A percentile compares a stretch with the other conserved stretches of the same genome.
phyloP scores from a whole-genome alignment of 176 grass and related monocot species.

The Carex scoparia region DNA sequence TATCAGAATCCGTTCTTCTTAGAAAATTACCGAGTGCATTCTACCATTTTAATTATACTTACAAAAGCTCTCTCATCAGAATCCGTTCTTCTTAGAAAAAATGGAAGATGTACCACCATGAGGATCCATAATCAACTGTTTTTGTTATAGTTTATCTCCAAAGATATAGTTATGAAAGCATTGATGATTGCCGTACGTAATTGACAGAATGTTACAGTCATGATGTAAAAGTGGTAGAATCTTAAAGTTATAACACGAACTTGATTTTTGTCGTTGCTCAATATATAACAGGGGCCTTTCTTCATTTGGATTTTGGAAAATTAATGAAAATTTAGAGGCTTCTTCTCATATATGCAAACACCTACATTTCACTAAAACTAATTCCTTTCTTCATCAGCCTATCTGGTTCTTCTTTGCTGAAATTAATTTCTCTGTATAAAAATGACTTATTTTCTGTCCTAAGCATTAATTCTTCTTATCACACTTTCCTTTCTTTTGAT shows the following conservation, averaged over 20 bases:
- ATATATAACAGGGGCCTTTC: not conserved
- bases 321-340: not conserved
- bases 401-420: not conserved
- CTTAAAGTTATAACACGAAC: not conserved
- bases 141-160: not conserved
- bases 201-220: not conserved
- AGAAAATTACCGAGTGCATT: not conserved
- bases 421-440: not conserved
- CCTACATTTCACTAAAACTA: not conserved
- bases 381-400: not conserved
- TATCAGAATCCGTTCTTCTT: not conserved
- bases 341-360: not conserved
- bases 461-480: not conserved
- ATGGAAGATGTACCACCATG: not conserved
- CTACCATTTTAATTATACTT: not conserved
- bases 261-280: not conserved
- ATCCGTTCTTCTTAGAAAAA: no score
- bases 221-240: not conserved
- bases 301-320: not conserved
- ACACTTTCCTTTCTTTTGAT: not conserved
- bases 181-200: not conserved
- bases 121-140: not conserved
- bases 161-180: not conserved
- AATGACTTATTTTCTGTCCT: not conserved
- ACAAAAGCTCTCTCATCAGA: not conserved